Base-by-base conservation (phyloP, 106 monocot genomes). In the Acanthochlamys bracteata region DNA sequence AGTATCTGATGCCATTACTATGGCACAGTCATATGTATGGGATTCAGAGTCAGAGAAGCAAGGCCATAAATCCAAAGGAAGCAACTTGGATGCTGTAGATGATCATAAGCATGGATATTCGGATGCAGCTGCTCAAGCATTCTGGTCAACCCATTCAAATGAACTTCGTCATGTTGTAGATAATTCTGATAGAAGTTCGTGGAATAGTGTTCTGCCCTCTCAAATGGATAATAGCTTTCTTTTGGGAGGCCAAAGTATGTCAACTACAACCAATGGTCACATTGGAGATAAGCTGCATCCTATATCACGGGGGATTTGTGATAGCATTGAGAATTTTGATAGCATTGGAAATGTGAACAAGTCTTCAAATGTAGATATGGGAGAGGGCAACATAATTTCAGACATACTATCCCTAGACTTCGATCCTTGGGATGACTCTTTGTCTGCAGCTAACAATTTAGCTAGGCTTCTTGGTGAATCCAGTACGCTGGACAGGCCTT, bases 381-480 rank as follows among this genome's bases (percentile, higher is more conserved):
- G 69, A 23, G 90, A 86, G 70, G 66, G 56, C 55, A 76, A 51
- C 54, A 86, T 86, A 19, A 78, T 90, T 61, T 80, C 90, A 45
- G 71, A 83, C 59, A 86, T 90, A 43, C 67, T 90, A 63, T 70
- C 79, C 11, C 74, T 85, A 61, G 83, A 90, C 43, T 85, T 85
- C 67, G 77, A 90, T 69, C 80, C 79, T 3, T 90, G 89, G 89
- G 85, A 79, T 72, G 76, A 74, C 47, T 76, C 85, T 25, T 51
- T 69, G 23, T 77, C 72, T 24, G 60, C 75, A 41, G 27, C 72
- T 14, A 68, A 73, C 42, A 75, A 53, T 65, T 70, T 80, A 24
- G 41, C 67, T 49, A 79, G 68, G n/a, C 27, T 87, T 26, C 74
- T 87, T 68, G 41, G 66, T 72, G 78, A 76, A 74, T 47, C 59